These are phyloP conservation scores for Paxillus rubicundulus DNA, from an alignment of 768 basidiomycete genomes.

Conservation along the genomic window DNA sequence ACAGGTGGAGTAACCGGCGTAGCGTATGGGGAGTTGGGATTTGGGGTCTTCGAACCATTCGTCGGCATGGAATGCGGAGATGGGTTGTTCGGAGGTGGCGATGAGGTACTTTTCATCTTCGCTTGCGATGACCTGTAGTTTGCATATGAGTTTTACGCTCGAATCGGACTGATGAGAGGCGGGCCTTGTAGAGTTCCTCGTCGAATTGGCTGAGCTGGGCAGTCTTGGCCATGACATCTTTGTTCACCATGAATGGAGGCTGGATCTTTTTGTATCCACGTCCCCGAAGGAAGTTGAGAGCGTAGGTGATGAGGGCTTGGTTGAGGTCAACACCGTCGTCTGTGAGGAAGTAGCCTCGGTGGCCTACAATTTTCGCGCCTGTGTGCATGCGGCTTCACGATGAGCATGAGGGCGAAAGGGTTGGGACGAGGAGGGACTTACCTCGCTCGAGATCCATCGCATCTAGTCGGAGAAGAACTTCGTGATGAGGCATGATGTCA, in stretches of 20 bases:
- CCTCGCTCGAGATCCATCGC: slow-evolving; percentile 97
- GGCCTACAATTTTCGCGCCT: slow-evolving; percentile 92
- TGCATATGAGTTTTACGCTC: background rate
- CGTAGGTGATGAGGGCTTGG: slow-evolving; percentile 92
- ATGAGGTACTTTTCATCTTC: slow-evolving; percentile 99
- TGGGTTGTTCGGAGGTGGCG: slow-evolving; percentile 98
- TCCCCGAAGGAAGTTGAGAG: slow-evolving; percentile 86
- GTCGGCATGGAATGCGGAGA: slow-evolving; percentile 92
- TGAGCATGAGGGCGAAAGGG: background rate
- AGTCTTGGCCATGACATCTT: slow-evolving; percentile 95
- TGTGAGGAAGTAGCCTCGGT: slow-evolving; percentile 94
- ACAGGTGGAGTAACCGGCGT: slow-evolving; percentile 89
- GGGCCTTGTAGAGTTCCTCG: slow-evolving; percentile 94
- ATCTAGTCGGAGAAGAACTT: slow-evolving; percentile 89
- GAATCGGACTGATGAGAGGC: slow-evolving; percentile 4
- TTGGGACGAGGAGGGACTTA: slow-evolving; percentile 20
- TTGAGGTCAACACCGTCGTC: slow-evolving; percentile 97
- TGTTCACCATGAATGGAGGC: slow-evolving; percentile 98
- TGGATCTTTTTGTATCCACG: slow-evolving; percentile 90
- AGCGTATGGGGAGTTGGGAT: slow-evolving; percentile 87
- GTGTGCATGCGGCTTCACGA: slow-evolving; percentile 7
- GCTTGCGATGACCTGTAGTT: slow-evolving; percentile 67
- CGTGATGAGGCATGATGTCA: slow-evolving; percentile 94
- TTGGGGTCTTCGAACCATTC: slow-evolving; percentile 98
- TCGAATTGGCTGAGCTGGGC: slow-evolving; percentile 98